These are phyloP conservation scores for Monoraphidium neglectum DNA, from an alignment of 139 green algal genomes.

Conservation along the genomic window DNA sequence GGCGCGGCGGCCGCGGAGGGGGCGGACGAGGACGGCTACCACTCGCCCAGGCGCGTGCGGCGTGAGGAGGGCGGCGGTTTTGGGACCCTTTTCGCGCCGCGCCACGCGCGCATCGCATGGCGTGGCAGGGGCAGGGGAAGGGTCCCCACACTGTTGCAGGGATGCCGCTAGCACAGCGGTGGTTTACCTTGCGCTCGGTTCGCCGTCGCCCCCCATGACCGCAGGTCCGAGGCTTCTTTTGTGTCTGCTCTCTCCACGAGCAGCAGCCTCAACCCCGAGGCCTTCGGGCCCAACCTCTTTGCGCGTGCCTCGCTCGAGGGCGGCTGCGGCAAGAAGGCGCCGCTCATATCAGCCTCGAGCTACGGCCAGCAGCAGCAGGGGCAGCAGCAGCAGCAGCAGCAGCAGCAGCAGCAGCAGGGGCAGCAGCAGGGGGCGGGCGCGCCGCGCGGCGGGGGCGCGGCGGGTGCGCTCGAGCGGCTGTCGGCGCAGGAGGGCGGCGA, in stretches of 20 bases:
- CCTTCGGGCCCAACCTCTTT: neutral
- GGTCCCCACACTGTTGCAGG: no score
- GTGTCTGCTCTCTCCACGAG: constrained; percentile 11
- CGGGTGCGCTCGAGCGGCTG: no score
- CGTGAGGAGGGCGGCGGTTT: no score
- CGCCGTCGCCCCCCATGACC: no score
- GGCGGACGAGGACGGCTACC: constrained; percentile 20
- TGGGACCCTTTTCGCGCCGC: no score
- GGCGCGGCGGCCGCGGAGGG: neutral
- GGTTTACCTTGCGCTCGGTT: no score
- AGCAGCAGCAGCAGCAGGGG: neutral
- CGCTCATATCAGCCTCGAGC: neutral
- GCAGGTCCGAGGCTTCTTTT: constrained; percentile 35
- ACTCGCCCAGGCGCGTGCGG: constrained; percentile 34
- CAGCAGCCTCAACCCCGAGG: neutral
- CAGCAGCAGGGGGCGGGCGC: no score
- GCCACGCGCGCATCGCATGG: no score
- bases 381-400: constrained; percentile 1
- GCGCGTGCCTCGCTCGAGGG: neutral
- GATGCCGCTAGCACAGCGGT: no score
- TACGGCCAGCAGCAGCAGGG: constrained; percentile 3
- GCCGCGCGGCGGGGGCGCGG: no score
- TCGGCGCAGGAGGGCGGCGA: neutral
- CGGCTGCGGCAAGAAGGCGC: no score
- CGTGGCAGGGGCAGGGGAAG: no score